Evolutionary conservation across 2,329 filamentous ascomycete species (phyloP).

Genomic region (Cytospora schulzeri): DNA sequence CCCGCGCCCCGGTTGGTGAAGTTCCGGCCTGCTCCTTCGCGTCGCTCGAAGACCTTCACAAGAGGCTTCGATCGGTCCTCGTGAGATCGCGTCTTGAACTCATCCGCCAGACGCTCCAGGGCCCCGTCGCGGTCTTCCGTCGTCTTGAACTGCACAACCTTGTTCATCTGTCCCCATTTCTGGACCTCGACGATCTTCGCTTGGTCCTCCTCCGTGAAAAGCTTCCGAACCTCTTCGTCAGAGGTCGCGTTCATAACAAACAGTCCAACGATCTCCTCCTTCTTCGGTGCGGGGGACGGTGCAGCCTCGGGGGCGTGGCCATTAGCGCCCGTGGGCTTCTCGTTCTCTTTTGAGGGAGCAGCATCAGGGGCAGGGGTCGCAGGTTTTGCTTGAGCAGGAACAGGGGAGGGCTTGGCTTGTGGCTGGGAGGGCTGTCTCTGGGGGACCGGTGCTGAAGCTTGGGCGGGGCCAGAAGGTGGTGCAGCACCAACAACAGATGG

Average conservation of each 20-base stretch:
- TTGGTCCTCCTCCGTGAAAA: constrained; percentile 83
- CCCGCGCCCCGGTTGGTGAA: constrained; percentile 64
- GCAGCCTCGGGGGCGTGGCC: constrained; percentile 56
- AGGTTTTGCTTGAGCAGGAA: constrained; percentile 42
- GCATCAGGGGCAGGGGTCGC: constrained; percentile 54
- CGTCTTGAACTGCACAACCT: constrained; percentile 83
- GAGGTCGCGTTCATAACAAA: constrained; percentile 87
- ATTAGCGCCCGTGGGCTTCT: constrained; percentile 57
- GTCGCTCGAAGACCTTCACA: constrained; percentile 80
- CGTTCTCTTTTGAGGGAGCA: constrained; percentile 55
- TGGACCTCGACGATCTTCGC: constrained; percentile 78
- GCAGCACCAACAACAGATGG: constrained; percentile 35
- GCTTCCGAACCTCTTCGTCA: constrained; percentile 78
- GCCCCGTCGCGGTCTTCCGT: constrained; percentile 79
- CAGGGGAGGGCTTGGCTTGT: constrained; percentile 46
- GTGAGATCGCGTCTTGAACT: constrained; percentile 71
- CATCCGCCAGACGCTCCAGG: constrained; percentile 71
- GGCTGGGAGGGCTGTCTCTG: constrained; percentile 44
- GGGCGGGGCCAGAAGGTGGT: constrained; percentile 41
- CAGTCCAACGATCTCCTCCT: constrained; percentile 73
- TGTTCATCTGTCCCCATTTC: constrained; percentile 78
- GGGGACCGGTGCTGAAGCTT: constrained; percentile 32
- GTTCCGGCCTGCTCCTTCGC: constrained; percentile 52
- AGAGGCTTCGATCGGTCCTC: constrained; percentile 78
- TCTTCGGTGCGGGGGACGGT: constrained; percentile 59